Percentiles rank a stretch among this genome's conserved stretches.
Evolutionary conservation across 257 asterid genomes (phyloP).

Genomic region (Haberlea rhodopensis): DNA sequence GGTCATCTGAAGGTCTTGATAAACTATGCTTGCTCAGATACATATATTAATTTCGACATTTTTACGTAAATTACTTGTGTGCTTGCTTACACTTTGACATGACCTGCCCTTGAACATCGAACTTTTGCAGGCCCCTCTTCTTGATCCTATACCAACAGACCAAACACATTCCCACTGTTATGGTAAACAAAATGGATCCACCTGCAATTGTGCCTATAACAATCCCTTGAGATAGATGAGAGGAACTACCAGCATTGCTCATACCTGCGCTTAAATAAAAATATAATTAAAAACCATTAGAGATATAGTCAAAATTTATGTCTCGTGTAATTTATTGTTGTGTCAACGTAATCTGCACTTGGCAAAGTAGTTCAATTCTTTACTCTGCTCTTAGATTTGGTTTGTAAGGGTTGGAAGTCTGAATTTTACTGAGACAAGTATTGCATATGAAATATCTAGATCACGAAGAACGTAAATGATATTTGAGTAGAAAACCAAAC

Average conservation of each 20-base stretch:
- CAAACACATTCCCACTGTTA: constrained; percentile 34
- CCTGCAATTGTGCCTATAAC: constrained; percentile 49
- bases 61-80: not conserved
- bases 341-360: not conserved
- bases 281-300: constrained; percentile 1
- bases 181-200: constrained; percentile 40
- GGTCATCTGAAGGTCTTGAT: not conserved
- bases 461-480: constrained; percentile 7
- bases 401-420: constrained; percentile 34
- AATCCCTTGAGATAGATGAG: constrained; percentile 35
- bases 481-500: not conserved
- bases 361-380: constrained; percentile 26
- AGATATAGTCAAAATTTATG: constrained; percentile 26
- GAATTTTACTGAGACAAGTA: constrained; percentile 33
- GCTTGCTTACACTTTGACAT: constrained; percentile 66
- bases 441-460: constrained; percentile 63
- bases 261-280: constrained; percentile 44
- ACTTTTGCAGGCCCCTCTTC: constrained; percentile 26
- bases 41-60: not conserved
- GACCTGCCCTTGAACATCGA: constrained; percentile 41
- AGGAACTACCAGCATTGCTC: constrained; percentile 34
- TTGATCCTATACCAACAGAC: constrained; percentile 41
- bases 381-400: constrained; percentile 61
- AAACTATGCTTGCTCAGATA: not conserved
- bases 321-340: not conserved